Evolutionary conservation across 2,329 filamentous ascomycete genomes (phyloP).

Genomic region (Cercospora canescens): DNA sequence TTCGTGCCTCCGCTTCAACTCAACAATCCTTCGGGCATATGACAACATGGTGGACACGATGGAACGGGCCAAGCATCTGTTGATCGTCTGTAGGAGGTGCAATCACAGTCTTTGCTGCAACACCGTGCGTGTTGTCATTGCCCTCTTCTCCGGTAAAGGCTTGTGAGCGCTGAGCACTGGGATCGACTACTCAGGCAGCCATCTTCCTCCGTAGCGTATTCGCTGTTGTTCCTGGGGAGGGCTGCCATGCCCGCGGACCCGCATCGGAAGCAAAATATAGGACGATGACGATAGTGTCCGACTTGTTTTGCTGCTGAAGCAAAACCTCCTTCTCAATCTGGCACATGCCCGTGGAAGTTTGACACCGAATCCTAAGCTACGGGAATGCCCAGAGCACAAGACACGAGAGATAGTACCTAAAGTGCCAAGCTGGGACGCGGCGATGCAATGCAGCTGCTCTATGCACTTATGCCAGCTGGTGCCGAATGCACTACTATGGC

Average conservation of each 20-base stretch:
- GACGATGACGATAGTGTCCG: not conserved
- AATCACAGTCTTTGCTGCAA: not conserved
- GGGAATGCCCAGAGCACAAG: not conserved
- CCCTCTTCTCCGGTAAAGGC: not conserved
- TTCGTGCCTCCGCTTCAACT: not conserved
- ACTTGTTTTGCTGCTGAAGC: not conserved
- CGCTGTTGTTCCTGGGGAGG: not conserved
- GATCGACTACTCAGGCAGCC: not conserved
- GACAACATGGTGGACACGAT: not conserved
- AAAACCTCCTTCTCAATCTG: not conserved
- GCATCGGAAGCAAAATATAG: not conserved
- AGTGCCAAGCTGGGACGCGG: not conserved
- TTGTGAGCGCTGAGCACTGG: not conserved
- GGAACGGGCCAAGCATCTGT: not conserved
- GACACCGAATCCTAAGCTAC: not conserved
- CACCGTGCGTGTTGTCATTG: not conserved
- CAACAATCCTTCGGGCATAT: not conserved
- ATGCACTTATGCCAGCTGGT: not conserved
- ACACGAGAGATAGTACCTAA: not conserved
- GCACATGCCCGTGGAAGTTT: not conserved
- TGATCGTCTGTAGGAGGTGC: not conserved
- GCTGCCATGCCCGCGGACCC: not conserved
- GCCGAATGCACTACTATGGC: not conserved
- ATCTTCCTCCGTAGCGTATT: not conserved
- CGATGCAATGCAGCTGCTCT: not conserved